Conservation (phyloP, 148 eudicot species). For the Cornus florida region DNA sequence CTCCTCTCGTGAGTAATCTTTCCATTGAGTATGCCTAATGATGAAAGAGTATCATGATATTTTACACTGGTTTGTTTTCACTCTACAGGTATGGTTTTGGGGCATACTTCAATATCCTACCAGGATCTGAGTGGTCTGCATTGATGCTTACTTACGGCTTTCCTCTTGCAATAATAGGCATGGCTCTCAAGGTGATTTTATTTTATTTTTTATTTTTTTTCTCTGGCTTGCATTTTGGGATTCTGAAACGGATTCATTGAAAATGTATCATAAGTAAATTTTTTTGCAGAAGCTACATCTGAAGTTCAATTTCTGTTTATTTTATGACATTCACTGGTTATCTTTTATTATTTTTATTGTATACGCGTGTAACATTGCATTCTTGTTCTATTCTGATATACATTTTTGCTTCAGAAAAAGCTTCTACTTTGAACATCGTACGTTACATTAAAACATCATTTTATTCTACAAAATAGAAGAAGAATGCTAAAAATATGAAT, state of each 20-base stretch:
- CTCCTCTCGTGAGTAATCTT: slow-evolving; percentile 74
- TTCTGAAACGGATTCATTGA: too few species aligned
- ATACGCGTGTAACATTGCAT: not conserved
- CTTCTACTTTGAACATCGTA: too few species aligned
- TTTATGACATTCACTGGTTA: not conserved
- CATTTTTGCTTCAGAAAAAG: too few species aligned
- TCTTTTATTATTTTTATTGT: not conserved
- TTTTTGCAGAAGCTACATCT: not conserved
- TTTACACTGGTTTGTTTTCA: slow-evolving; percentile 9
- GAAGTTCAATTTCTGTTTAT: not conserved
- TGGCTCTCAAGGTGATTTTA: slow-evolving; percentile 86
- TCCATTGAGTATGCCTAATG: not conserved
- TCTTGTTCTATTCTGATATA: not conserved
- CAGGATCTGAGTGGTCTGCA: slow-evolving; percentile 99
- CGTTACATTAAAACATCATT: too few species aligned
- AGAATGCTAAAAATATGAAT: too few species aligned
- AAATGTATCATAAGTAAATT: not conserved
- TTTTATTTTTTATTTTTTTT: not conserved
- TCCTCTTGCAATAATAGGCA: slow-evolving; percentile 95
- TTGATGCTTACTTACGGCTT: slow-evolving; percentile 97
- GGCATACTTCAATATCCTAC: slow-evolving; percentile 92
- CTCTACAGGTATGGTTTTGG: slow-evolving; percentile 88
- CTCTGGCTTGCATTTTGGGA: not conserved
- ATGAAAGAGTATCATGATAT: slow-evolving; percentile 7
- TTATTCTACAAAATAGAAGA: too few species aligned